These are phyloP conservation scores for Pichia sp. DNA, from an alignment of 1,139 yeast genomes.

Conservation along the genomic window DNA sequence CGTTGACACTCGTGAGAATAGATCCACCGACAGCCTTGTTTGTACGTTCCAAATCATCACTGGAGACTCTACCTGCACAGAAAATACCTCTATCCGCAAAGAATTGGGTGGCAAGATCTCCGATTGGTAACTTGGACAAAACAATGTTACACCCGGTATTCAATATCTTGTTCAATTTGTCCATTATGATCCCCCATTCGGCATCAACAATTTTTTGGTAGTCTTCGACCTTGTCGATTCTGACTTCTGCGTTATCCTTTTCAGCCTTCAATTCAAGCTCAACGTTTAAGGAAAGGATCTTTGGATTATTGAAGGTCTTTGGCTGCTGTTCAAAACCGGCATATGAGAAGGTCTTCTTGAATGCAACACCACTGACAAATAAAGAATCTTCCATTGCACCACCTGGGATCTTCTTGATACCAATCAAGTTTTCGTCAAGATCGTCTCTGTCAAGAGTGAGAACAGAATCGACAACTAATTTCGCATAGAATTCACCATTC, in stretches of 20 bases:
- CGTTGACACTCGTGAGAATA: constrained; percentile 84
- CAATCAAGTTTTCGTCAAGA: constrained; percentile 84
- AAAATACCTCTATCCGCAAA: constrained; percentile 95
- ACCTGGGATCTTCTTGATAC: constrained; percentile 92
- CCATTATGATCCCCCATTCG: constrained; percentile 90
- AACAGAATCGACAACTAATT: constrained; percentile 96
- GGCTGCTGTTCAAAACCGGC: constrained; percentile 99
- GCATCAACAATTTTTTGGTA: constrained; percentile 98
- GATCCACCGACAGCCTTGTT: constrained; percentile 92
- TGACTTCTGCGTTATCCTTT: constrained; percentile 98
- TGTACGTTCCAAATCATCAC: constrained; percentile 89
- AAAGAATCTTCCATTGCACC: constrained; percentile 94
- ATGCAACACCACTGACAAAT: constrained; percentile 91
- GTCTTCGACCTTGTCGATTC: constrained; percentile 89
- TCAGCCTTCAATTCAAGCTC: constrained; percentile 97
- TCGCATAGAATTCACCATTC: constrained; percentile 82
- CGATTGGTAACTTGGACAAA: constrained; percentile 90
- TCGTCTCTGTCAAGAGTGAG: constrained; percentile 76
- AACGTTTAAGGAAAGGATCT: constrained; percentile 77
- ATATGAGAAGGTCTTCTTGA: constrained; percentile 92
- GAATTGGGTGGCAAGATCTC: constrained; percentile 96
- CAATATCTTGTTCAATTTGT: constrained; percentile 77
- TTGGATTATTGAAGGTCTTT: constrained; percentile 70
- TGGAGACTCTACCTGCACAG: constrained; percentile 93
- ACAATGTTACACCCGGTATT: constrained; percentile 89